Base-by-base conservation (phyloP, 371 early-diverging fungal genomes). In the Mycotypha africana region DNA sequence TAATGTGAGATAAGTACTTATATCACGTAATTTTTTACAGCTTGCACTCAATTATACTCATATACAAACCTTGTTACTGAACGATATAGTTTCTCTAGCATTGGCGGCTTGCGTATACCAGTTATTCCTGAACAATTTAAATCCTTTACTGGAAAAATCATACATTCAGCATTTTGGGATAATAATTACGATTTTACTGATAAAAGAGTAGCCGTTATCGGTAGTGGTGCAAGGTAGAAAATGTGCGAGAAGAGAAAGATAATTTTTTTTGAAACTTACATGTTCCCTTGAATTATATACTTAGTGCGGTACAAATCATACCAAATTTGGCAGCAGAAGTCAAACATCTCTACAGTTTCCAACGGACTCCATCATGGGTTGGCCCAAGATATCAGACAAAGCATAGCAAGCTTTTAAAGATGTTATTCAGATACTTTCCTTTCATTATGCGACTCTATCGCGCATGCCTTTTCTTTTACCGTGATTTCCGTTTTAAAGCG, bases 141-240 rank as follows among this genome's bases (percentile, higher is more conserved):
- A 14, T 54, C 44, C 11, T 71, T 80, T 38, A 52, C 67, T 14
- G 73, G 79, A 0, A 51, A 60, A 3, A 63, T 65, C 10, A 58
- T 76, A 38, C 79, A 79, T 49, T 68, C 79, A 0, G 66, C 70
- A 8, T 45, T 59, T 8, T 79, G 79, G 79, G 67, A 79, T 46
- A 33, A 55, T 20, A 53, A 56, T 4, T 41, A 60, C 25, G 76
- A 76, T 45, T 55, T 69, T 38, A 66, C 65, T n/a, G 49, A 55
- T 48, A 79, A 76, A 45, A 65, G 74, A 2, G 60, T 79, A 4
- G 79, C 72, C 14, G 41, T 79, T 3, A 52, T 79, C 38, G 79
- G 77, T 10, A 74, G 74, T 44, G 77, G 79, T 34, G 63, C 79
- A 28, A 72, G 77, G 75, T 74, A 68, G n/a, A n/a, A 9, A 32